Base-by-base conservation (phyloP, 768 basidiomycete genomes). In the Filobasidium floriforme region DNA sequence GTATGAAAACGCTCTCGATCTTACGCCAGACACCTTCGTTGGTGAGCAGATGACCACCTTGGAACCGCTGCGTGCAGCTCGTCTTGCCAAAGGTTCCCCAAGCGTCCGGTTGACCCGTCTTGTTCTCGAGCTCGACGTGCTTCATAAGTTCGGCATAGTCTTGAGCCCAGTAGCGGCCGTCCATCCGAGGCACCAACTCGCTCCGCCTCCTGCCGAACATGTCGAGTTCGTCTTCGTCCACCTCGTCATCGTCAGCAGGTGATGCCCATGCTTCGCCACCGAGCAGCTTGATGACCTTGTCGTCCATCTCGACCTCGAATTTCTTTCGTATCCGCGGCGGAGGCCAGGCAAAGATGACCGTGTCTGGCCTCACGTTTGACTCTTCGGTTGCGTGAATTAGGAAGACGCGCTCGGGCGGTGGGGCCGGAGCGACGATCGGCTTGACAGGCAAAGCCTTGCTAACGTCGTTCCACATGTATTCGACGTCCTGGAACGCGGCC, bases 1-100 rank as follows among this genome's bases (percentile, higher is more conserved):
- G 77, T 46, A 79, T 77, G 64, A 78, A 78, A 7, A 78, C 73
- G 44, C 75, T 74, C 28, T 70, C 70, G 49, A 79, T 72, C 32
- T 71, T 69, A 24, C 78, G 63, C 55, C 70, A 73, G 11, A 77
- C 68, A 0, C 78, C 78, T 60, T 78, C 78, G 29, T 68, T 75
- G 26, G 68, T 72, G 24, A 78, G 70, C 51, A 69, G 68, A 65
- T 79, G 76, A 61, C 72, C 71, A 32, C 75, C 75, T 37, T 75
- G 72, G 57, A 74, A 78, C 14, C 78, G 66, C 3, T 70, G 72
- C 19, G 77, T 79, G 63, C 78, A 79, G 41, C 72, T 79, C 60
- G 77, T 77, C 46, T 72, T 66, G 1, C 72, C 64, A 40, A 60
- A 60, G 5, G 60, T 44, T 7, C 67, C 67, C 67, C 67, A 68